Evolutionary conservation across 176 grass and related monocot genomes (phyloP).

Genomic region (Carex parvula): DNA sequence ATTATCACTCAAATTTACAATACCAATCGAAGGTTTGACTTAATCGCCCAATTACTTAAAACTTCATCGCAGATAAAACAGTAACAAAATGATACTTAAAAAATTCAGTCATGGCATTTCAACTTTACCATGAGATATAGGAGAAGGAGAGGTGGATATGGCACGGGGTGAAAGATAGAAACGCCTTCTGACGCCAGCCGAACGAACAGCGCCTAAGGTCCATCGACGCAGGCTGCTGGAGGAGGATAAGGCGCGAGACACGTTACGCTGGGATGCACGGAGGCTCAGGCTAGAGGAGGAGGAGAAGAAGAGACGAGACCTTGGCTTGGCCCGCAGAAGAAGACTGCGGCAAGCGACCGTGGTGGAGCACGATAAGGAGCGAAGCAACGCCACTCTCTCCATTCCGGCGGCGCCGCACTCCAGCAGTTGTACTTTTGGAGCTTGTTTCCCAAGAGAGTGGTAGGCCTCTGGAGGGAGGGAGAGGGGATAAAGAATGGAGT

Average conservation of each 20-base stretch:
- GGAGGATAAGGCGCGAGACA: slow-evolving; percentile 33
- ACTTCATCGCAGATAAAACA: background rate
- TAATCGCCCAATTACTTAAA: slow-evolving; percentile 9
- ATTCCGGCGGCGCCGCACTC: slow-evolving; percentile 49
- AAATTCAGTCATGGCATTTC: background rate
- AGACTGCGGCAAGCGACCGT: slow-evolving; percentile 49
- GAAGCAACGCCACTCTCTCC: slow-evolving; percentile 89
- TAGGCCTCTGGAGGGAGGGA: background rate
- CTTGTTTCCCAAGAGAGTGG: background rate
- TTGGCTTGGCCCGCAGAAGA: slow-evolving; percentile 38
- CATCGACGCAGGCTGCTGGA: slow-evolving; percentile 32
- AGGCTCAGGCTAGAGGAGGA: background rate
- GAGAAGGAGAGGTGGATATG: slow-evolving; percentile 70
- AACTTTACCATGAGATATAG: slow-evolving; percentile 51
- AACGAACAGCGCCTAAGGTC: slow-evolving; percentile 26
- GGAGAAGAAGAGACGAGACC: slow-evolving; percentile 33
- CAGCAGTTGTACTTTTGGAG: slow-evolving; percentile 7
- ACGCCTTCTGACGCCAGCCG: slow-evolving; percentile 19
- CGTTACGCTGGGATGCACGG: background rate
- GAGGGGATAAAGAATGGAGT: slow-evolving; percentile 8
- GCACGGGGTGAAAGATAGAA: slow-evolving; percentile 48
- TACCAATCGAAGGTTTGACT: background rate
- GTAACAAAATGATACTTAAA: background rate
- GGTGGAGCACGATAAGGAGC: slow-evolving; percentile 53
- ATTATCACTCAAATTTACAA: background rate